Conservation (phyloP, 352 stramenopile genomes). For the Phytophthora ohioensis region DNA sequence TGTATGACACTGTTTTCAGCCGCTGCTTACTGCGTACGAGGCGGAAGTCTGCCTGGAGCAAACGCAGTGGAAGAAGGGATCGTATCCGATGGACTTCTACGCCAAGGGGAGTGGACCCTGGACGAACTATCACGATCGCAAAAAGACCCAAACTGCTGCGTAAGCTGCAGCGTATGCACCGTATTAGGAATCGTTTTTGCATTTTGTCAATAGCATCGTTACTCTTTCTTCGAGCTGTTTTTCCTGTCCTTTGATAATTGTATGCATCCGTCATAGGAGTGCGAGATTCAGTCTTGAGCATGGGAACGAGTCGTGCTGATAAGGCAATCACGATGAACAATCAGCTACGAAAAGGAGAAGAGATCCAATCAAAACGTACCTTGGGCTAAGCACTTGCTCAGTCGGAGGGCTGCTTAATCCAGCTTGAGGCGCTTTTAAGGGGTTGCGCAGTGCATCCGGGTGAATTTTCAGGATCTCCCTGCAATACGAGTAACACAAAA, state of each 20-base stretch:
- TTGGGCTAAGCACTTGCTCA: constrained; percentile 65
- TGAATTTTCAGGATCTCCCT: constrained; percentile 84
- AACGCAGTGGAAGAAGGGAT: constrained; percentile 82
- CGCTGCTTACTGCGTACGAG: constrained; percentile 98
- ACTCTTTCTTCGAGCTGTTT: constrained; percentile 15
- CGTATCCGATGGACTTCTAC: constrained; percentile 99
- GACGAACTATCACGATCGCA: constrained; percentile 96
- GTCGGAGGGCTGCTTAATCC: constrained; percentile 32
- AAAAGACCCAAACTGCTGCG: constrained; percentile 34
- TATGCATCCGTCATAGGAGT: constrained; percentile 15
- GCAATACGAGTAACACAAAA: constrained; percentile 11
- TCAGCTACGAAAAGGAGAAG: constrained; percentile 10
- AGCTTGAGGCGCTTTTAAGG: constrained; percentile 23
- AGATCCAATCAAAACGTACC: constrained; percentile 32
- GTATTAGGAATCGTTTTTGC: constrained; percentile 24
- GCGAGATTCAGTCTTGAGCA: constrained; percentile 14
- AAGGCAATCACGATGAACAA: constrained; percentile 1
- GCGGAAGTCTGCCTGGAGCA: constrained; percentile 95
- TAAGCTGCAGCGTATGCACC: constrained; percentile 4
- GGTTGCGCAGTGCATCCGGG: constrained; percentile 49
- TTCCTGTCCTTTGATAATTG: constrained; percentile 30
- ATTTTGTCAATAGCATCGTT: constrained; percentile 39
- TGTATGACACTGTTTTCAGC: constrained; percentile 43
- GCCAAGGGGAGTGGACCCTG: constrained; percentile 95
- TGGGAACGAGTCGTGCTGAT: constrained; percentile 33